Conservation (phyloP, 208 protist species). For the Leishmania major region DNA sequence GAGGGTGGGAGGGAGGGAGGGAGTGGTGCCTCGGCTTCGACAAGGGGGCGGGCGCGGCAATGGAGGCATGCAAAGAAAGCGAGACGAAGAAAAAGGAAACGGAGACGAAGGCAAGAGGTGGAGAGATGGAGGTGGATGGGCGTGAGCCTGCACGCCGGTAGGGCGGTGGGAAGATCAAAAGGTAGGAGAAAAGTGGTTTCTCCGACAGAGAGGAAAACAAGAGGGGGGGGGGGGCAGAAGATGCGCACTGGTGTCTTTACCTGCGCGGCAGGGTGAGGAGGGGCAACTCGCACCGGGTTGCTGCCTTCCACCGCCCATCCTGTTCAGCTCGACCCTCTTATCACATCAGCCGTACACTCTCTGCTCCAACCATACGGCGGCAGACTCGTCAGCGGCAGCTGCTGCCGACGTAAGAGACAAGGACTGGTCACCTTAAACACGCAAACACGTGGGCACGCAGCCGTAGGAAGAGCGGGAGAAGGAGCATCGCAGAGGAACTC, state of each 20-base stretch:
- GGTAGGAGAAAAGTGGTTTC: neutral
- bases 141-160: neutral
- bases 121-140: neutral
- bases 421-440: neutral
- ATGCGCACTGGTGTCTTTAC: neutral
- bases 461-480: neutral
- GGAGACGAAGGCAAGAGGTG: neutral
- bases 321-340: neutral
- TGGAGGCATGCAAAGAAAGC: neutral
- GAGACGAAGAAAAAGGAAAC: neutral
- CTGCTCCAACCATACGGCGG: neutral
- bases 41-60: neutral
- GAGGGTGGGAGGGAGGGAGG: too few species aligned
- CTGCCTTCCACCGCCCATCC: neutral
- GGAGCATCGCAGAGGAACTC: neutral
- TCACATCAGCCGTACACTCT: neutral
- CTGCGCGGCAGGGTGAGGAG: neutral
- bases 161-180: neutral
- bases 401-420: neutral
- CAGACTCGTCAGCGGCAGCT: neutral
- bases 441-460: neutral
- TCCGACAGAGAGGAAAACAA: neutral
- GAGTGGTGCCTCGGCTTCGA: neutral
- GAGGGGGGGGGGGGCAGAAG: neutral
- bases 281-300: neutral